Conservation (phyloP, 768 basidiomycete species). For the Pulveroboletus frians region DNA sequence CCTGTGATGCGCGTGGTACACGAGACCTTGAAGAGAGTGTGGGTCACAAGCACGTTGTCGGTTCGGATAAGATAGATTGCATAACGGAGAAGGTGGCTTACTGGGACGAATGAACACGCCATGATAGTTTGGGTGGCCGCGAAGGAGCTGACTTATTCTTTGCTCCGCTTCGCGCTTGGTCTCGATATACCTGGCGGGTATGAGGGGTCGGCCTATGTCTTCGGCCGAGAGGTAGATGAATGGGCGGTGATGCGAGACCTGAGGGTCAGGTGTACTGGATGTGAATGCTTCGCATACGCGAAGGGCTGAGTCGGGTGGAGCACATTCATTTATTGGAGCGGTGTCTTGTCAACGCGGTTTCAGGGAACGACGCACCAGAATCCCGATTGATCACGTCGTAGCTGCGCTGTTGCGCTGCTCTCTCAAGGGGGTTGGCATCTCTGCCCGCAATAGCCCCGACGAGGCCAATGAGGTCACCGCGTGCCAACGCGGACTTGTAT, state of each 20-base stretch:
- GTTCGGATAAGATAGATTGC: constrained; percentile 8
- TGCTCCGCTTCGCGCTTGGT: constrained; percentile 91
- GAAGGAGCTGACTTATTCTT: constrained; percentile 53
- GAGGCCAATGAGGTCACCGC: constrained; percentile 51
- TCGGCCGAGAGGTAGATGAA: constrained; percentile 97
- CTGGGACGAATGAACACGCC: constrained; percentile 87
- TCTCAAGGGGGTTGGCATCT: constrained; percentile 56
- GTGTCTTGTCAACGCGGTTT: constrained; percentile 2
- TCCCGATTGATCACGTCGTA: constrained; percentile 89
- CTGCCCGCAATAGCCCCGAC: constrained; percentile 43
- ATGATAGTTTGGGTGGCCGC: constrained; percentile 43
- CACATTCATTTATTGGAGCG: constrained; percentile 8
- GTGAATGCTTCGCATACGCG: constrained; percentile 76
- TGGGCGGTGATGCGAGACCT: constrained; percentile 39
- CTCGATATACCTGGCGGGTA: constrained; percentile 82
- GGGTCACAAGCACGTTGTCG: constrained; percentile 12
- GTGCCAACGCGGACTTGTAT: constrained; percentile 73
- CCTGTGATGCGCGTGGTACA: constrained; percentile 92
- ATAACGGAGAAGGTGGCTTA: constrained; percentile 36
- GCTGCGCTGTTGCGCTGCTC: constrained; percentile 36
- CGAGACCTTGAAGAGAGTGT: constrained; percentile 56
- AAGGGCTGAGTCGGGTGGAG: constrained; percentile 44
- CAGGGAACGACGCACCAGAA: constrained; percentile 55
- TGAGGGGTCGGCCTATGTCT: constrained; percentile 73
- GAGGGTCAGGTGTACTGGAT: constrained; percentile 36